Percentiles rank a stretch among this genome's conserved stretches.
These are phyloP conservation scores for Paracoccidioides brasiliensis DNA, from an alignment of 2,329 filamentous ascomycete species.

Conservation along the genomic window DNA sequence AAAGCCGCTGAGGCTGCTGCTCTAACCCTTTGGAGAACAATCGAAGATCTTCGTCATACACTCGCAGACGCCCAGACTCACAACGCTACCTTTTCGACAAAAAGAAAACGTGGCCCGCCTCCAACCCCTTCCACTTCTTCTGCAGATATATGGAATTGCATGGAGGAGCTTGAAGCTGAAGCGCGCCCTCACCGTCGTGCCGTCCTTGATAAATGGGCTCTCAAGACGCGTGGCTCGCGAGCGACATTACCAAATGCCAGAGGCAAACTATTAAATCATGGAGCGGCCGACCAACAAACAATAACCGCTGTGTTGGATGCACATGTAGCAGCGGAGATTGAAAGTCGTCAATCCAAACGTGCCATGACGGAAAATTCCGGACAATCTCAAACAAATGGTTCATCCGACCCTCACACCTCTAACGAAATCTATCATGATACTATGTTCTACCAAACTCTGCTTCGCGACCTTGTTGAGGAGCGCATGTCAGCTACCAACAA, in stretches of 20 bases:
- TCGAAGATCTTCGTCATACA: conserved; percentile 31
- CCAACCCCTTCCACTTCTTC: conserved; percentile 40
- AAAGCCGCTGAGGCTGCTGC: conserved; percentile 75
- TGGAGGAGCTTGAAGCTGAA: conserved; percentile 51
- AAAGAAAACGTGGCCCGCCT: conserved; percentile 39
- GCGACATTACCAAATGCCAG: conserved; percentile 42
- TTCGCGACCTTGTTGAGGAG: conserved; percentile 88
- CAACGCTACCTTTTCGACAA: conserved; percentile 22
- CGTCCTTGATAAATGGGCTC: conserved; percentile 80
- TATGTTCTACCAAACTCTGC: conserved; percentile 82
- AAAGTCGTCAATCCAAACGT: conserved; percentile 22
- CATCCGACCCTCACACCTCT: conserved; percentile 2
- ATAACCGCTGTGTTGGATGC: conserved; percentile 34
- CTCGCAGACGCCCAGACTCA: conserved; percentile 26
- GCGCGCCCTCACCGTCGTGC: conserved; percentile 51
- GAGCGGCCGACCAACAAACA: conserved; percentile 38
- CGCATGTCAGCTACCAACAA: conserved; percentile 49
- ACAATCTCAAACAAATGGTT: not conserved
- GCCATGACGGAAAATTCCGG: conserved; percentile 4
- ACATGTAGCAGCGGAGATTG: conserved; percentile 30
- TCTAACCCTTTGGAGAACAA: conserved; percentile 68
- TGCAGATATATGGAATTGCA: conserved; percentile 57
- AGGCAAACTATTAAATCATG: conserved; percentile 47
- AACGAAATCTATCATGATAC: conserved; percentile 77
- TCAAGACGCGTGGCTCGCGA: conserved; percentile 50